Base-by-base conservation (phyloP, 2,329 filamentous ascomycete species). In the Cytospora piceicola region DNA sequence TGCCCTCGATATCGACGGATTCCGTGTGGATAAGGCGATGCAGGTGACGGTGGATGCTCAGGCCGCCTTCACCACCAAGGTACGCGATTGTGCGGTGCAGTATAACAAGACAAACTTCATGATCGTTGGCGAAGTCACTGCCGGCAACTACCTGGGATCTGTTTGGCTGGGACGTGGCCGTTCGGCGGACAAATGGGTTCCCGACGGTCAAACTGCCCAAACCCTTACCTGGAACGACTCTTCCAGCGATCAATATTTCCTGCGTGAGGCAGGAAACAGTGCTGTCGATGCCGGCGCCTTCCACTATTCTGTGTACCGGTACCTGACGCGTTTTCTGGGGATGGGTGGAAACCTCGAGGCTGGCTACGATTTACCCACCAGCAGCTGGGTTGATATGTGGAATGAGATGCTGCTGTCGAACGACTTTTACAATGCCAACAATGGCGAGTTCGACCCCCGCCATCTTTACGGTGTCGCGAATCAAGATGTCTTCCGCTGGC, bases 401-500 rank as follows among this genome's bases (percentile, higher is more conserved):
- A 80, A 85, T 64, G 75, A 81, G 30, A 84, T 88, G 74, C 72
- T 88, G 8, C 72, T 80, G 61, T 85, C 83, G 2, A 88, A 89
- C 69, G 86, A 89, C 70, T 75, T 88, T 69, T 75, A 85, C 68
- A 89, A 88, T 69, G 79, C 83, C 2, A 84, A 86, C 71, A 88
- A 84, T 2, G 86, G 85, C 36, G 74, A 83, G 61, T 87, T 88
- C 67, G 87, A 90, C 69, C 87, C 87, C 4, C 81, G 87, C 1
- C 87, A 89, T 71, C 83, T 89, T 81, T 89, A 84, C 71, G 87
- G 87, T 58, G 82, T 83, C 2, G 87, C 86, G 8, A 89, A 89
- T 71, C 87, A 90, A 75, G 87, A 90, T 72, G 85, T 89, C 9
- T 86, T 89, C 70, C 80, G 86, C 42, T 89, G 87, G 87, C 86